A percentile compares a stretch with the other conserved stretches of the same genome.
Evolutionary conservation across 805 yeast genomes (phyloP).

Genomic region (Phaffomyces opuntiae): DNA sequence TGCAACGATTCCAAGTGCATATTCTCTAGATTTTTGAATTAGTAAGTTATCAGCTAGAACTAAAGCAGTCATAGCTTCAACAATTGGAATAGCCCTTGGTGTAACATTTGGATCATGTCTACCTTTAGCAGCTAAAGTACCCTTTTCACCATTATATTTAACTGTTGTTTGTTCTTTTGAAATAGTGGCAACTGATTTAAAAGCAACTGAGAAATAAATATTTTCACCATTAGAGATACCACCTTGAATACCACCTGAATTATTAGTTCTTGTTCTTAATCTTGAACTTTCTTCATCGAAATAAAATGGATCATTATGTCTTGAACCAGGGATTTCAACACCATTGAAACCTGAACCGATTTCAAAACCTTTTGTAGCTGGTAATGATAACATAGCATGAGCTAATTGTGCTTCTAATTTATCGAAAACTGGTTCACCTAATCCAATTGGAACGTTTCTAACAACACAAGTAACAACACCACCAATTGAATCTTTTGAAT

Average conservation of each 20-base stretch:
- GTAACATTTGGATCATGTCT: constrained; percentile 98
- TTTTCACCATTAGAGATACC: constrained; percentile 96
- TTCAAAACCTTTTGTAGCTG: constrained; percentile 98
- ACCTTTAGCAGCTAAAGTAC: constrained; percentile 90
- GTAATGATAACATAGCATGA: constrained; percentile 96
- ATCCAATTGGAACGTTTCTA: constrained; percentile 89
- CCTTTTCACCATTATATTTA: constrained; percentile 81
- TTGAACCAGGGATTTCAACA: constrained; percentile 81
- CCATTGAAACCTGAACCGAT: constrained; percentile 96
- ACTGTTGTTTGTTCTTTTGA: constrained; percentile 87
- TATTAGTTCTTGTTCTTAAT: constrained; percentile 82
- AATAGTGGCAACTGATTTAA: constrained; percentile 97
- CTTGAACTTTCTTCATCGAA: constrained; percentile 50
- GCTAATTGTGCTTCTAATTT: constrained; percentile 93
- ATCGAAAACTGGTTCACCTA: constrained; percentile 97
- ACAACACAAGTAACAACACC: constrained; percentile 97
- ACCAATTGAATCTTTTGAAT: constrained; percentile 86
- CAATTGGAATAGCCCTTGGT: constrained; percentile 97
- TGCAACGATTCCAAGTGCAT: constrained; percentile 25
- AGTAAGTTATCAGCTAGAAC: constrained; percentile 81
- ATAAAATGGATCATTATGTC: constrained; percentile 86
- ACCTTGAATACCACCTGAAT: constrained; percentile 97
- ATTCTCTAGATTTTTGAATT: constrained; percentile 81
- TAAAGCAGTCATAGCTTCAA: constrained; percentile 96
- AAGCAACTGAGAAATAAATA: constrained; percentile 90